These are phyloP conservation scores for Ascochyta koolunga DNA, from an alignment of 2,329 filamentous ascomycete species.

Conservation along the genomic window DNA sequence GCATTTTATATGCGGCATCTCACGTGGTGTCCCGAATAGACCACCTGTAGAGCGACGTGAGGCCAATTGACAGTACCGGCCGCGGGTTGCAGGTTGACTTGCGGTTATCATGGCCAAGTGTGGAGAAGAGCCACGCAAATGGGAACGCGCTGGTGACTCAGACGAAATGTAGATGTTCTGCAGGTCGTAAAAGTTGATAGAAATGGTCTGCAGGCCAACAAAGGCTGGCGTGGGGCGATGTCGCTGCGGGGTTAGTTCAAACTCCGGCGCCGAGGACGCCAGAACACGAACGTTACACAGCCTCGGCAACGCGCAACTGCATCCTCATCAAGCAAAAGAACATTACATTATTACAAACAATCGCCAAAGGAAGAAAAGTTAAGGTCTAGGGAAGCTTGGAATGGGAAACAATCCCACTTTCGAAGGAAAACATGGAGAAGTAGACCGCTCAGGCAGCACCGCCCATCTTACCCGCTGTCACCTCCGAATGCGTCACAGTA, in stretches of 20 bases:
- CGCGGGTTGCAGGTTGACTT: neutral
- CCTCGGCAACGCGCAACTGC: too few relatives aligned
- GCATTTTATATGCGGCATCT: neutral
- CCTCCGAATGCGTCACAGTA: constrained; percentile 23
- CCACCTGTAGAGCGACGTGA: neutral
- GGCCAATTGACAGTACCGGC: constrained; percentile 1
- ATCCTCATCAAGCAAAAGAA: neutral
- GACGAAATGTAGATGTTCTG: constrained; percentile 5
- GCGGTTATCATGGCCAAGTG: neutral
- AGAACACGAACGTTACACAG: neutral
- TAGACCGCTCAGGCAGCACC: constrained; percentile 7
- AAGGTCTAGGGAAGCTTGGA: neutral
- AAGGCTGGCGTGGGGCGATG: neutral
- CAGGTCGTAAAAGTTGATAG: neutral
- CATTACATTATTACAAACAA: neutral
- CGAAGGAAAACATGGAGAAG: neutral
- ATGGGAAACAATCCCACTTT: too few relatives aligned
- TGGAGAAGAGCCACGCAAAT: neutral
- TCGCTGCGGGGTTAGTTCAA: neutral
- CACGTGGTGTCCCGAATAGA: neutral
- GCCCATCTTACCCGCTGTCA: constrained; percentile 19
- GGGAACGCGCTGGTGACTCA: neutral
- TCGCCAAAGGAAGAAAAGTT: neutral
- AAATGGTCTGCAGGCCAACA: constrained; percentile 10
- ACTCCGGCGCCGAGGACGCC: neutral